phyloP scores from a whole-genome alignment of 2,329 filamentous ascomycete genomes.

The Fusarium sacchari region DNA sequence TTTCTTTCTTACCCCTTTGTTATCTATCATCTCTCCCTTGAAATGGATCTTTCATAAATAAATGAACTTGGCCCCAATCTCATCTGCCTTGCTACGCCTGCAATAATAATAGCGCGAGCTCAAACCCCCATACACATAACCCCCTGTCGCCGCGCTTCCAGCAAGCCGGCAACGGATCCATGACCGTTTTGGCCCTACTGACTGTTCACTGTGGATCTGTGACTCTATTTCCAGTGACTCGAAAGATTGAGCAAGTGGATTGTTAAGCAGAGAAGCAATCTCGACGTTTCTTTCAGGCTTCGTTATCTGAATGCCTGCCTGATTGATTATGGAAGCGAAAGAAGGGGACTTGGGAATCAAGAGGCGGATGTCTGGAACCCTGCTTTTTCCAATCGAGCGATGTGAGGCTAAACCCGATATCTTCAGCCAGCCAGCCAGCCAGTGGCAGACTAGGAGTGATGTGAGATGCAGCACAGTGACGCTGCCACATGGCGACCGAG shows the following conservation, averaged over 20 bases:
- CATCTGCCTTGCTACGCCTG: conserved; percentile 38
- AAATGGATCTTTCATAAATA: conserved; percentile 26
- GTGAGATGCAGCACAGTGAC: conserved; percentile 28
- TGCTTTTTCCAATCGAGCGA: conserved; percentile 19
- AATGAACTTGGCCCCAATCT: conserved; percentile 39
- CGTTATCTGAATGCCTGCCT: conserved; percentile 15
- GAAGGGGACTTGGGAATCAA: not conserved
- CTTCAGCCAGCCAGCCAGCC: conserved; percentile 14
- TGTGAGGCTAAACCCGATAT: conserved; percentile 27
- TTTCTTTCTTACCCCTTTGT: conserved; percentile 17
- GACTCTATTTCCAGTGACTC: conserved; percentile 38
- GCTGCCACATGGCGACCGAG: conserved; percentile 41
- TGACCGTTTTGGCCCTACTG: conserved; percentile 35
- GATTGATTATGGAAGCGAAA: conserved; percentile 14
- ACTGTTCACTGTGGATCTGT: conserved; percentile 35
- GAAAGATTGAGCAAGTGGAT: conserved; percentile 28
- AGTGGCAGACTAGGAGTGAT: conserved; percentile 6
- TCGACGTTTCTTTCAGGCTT: conserved; percentile 23
- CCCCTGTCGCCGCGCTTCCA: conserved; percentile 38
- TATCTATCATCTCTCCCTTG: conserved; percentile 16
- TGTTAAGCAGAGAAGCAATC: conserved; percentile 38
- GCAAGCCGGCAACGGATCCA: conserved; percentile 42
- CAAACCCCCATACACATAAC: conserved; percentile 31
- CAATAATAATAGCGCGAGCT: conserved; percentile 41
- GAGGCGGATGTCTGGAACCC: conserved; percentile 8